Base-by-base conservation (phyloP, 805 yeast genomes). In the Yarrowia alimentaria region DNA sequence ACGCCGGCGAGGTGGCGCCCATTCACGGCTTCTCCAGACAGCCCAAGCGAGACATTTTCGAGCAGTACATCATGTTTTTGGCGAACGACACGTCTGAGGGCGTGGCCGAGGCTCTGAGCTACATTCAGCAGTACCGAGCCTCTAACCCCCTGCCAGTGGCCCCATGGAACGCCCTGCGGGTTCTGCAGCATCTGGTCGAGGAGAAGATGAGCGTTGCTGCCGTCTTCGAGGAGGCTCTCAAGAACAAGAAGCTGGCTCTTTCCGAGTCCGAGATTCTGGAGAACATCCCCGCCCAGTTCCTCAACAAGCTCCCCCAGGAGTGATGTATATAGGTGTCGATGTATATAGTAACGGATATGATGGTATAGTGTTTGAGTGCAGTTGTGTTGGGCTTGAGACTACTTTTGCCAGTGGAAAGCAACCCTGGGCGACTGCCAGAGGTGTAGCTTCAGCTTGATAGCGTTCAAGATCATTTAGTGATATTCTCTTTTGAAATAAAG, bases 121-220 rank as follows among this genome's bases (percentile, higher is more conserved):
- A 71, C 6, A 67, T 83, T 12, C 49, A 58, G 51, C 74, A 72
- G 52, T 68, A 81, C 58, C 73, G 88, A 62, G 70, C 67, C 31
- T 24, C 54, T 11, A 61, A 60, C 37, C 53, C 53, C 5, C 67
- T 67, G 12, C 60, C 65, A 13, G 59, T 60, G 25, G 29, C 51
- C 7, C 58, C 62, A 7, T 43, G 50, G 50, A 43, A 43, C 50
- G 29, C 37, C 11, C 2, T 30, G 14, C 50, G 50, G 20, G 50
- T 43, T 26, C 37, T 43, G 35, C 50, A 43, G 37, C 50, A 43
- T 43, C 37, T 43, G 21, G 37, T 43, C 16, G 50, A 43, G 50
- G 50, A 43, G 37, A 30, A 43, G 50, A 21, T 43, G 50, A 30
- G 37, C 21, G 17, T 13, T 7, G 50, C 37, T 16, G 37, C 35